Evolutionary conservation across 768 basidiomycete species (phyloP), one percentile per base, ranked within the genome.

Genomic region (Lentinula aciculospora): DNA sequence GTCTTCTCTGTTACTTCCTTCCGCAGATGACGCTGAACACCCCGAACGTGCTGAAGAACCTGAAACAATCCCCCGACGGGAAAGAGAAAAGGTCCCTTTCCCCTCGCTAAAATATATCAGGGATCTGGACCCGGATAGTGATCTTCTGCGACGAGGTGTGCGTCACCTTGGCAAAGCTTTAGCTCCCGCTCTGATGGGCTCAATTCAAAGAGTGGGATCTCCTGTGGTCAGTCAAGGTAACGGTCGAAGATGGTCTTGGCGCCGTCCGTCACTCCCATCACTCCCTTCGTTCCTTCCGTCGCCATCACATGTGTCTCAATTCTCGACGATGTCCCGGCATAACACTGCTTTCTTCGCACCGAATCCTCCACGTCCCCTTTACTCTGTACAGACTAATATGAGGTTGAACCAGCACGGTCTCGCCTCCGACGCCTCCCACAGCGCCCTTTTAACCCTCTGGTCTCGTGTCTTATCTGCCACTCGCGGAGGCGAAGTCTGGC

Each of bases 401-500:
- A 9, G n/a, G 13, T 25, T 36, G 13, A 36, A 17, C 2, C 51
- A 3, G 7, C 17, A 37, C 6, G 23, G 12, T 44, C 13, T 15
- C 37, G 5, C 42, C 6, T n/a, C 21, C 21, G 42, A 44, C 23
- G 34, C 51, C 23, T 32, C 32, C 21, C 51, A 53, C 23, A n/a
- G 13, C 7, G 9, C 51, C 23, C 34, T 53, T 3, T 23, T 53
- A 15, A 34, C 34, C 13, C 23, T 87, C 57, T 83, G 82, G 82
- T 69, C 70, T 56, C 68, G 70, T 36, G 79, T 83, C 45, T 56
- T 83, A 48, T 68, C 70, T 47, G 68, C 76, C 58, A 87, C 86
- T 68, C 70, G 74, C 48, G 75, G 73, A 60, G 73, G 79, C 7
- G 78, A 74, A 34, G 84, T 89, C 58, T 83, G 80, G 77, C 68